Evolutionary conservation across 2,329 filamentous ascomycete genomes (phyloP), one percentile per base, ranked within the genome.

Genomic region (Pyrenophora seminiperda): DNA sequence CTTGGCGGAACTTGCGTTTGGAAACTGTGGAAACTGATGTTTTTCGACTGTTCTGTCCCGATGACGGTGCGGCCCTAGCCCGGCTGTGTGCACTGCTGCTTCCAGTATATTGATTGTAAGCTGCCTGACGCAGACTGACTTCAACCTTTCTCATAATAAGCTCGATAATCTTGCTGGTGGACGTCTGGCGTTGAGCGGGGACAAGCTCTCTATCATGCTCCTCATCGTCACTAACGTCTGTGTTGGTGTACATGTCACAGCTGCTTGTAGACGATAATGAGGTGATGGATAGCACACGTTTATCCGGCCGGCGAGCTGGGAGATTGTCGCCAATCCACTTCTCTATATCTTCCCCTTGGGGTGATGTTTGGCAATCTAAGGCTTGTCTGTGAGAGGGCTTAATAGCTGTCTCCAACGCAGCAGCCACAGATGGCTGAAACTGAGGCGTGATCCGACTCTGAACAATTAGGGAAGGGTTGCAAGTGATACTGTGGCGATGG

Each of bases 111-210:
- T 68, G 62, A 17, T 58, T 61, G 37, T 64, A 62, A 20, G 65
- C 64, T 2, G 57, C 61, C 39, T 65, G 56, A 5, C 55, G 45
- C 1, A 68, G 53, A 17, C 66, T 64, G 41, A 65, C 37, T 36
- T 70, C 65, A 10, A 68, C 54, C 36, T 67, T 68, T 14, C 59
- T 62, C 40, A 70, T 55, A 42, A 68, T 63, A 13, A 66, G 43
- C 7, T 67, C 63, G 9, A 68, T 66, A 6, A 59, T 59, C 37
- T 61, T 66, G 14, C 60, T 10, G 6, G 56, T 63, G 13, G 64
- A 58, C 36, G 45, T 61, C 7, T 64, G 55, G 11, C 60, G 39
- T 9, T 34, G 48, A 24, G 36, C 24, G 11, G 22, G 17, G 5
- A 11, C 15, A 13, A 19, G 10, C 5, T 15, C 18, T 7, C n/a